phyloP scores from a whole-genome alignment of 169 alveolate genomes.

The Babesia divergens region DNA sequence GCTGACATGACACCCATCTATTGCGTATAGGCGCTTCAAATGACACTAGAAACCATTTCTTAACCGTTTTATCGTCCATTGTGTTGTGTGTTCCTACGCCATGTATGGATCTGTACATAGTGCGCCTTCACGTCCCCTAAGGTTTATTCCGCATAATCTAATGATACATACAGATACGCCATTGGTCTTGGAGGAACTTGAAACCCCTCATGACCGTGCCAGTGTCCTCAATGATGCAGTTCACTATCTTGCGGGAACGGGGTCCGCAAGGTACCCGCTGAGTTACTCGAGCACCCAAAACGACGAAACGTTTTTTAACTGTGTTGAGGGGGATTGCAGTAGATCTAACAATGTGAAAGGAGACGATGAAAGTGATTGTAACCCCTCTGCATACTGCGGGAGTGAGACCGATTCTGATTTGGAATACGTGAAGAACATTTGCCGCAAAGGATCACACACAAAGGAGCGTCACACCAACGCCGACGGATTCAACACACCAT shows the following conservation, averaged over 20 bases:
- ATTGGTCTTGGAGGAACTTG: slow-evolving; percentile 55
- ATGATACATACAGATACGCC: slow-evolving; percentile 32
- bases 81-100: too few relatives aligned
- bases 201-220: slow-evolving; percentile 49
- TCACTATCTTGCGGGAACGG: slow-evolving; percentile 61
- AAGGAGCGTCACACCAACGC: not conserved
- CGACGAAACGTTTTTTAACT: slow-evolving; percentile 18
- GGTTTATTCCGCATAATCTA: not conserved
- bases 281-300: not conserved
- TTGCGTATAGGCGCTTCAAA: too few relatives aligned
- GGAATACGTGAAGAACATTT: slow-evolving; percentile 1
- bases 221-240: slow-evolving; percentile 39
- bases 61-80: too few relatives aligned
- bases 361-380: not conserved
- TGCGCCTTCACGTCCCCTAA: too few relatives aligned
- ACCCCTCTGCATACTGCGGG: not conserved
- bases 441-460: not conserved
- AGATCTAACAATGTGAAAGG: too few relatives aligned
- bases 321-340: not conserved
- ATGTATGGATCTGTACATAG: too few relatives aligned
- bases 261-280: slow-evolving; percentile 24
- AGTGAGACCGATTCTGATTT: slow-evolving; percentile 23
- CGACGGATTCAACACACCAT: not conserved
- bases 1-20: too few relatives aligned
- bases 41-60: too few relatives aligned